These are phyloP conservation scores for Blumeria hordei DNA, from an alignment of 2,329 filamentous ascomycete genomes.

Conservation along the genomic window DNA sequence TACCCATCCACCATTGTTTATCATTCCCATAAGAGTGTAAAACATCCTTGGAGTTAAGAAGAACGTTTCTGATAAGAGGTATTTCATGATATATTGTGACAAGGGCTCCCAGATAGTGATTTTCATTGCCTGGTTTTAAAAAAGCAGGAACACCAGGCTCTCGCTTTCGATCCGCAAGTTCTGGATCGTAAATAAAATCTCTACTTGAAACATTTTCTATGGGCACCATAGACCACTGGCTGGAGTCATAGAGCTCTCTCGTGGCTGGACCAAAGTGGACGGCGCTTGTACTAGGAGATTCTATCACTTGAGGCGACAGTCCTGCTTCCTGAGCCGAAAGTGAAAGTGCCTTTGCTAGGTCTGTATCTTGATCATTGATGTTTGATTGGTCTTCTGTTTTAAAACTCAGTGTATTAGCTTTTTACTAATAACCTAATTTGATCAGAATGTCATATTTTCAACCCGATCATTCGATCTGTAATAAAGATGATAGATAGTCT, in stretches of 20 bases:
- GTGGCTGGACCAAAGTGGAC: slow-evolving; percentile 35
- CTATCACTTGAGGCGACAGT: slow-evolving; percentile 24
- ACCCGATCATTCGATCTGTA: slow-evolving; percentile 20
- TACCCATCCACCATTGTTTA: slow-evolving; percentile 36
- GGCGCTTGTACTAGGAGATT: slow-evolving; percentile 19
- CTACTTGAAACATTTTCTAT: slow-evolving; percentile 13
- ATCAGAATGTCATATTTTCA: slow-evolving; percentile 6
- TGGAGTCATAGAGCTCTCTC: slow-evolving; percentile 26
- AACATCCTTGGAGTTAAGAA: slow-evolving; percentile 22
- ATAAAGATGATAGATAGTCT: slow-evolving; percentile 23
- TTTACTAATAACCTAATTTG: background rate
- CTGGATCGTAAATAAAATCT: slow-evolving; percentile 14
- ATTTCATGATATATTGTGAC: slow-evolving; percentile 36
- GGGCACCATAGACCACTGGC: slow-evolving; percentile 34
- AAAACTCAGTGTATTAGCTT: slow-evolving; percentile 16
- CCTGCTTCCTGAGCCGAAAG: slow-evolving; percentile 30
- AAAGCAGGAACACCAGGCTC: slow-evolving; percentile 26
- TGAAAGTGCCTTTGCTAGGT: slow-evolving; percentile 30
- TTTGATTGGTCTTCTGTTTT: slow-evolving; percentile 10
- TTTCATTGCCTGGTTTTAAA: slow-evolving; percentile 20
- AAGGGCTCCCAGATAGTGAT: slow-evolving; percentile 23
- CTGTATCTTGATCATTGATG: slow-evolving; percentile 18
- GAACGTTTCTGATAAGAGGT: slow-evolving; percentile 29
- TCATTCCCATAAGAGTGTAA: slow-evolving; percentile 28
- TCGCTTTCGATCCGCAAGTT: slow-evolving; percentile 20